Evolutionary conservation across 192 early-diverging fungal species (phyloP).

Genomic region (Paraglomus brasilianum): DNA sequence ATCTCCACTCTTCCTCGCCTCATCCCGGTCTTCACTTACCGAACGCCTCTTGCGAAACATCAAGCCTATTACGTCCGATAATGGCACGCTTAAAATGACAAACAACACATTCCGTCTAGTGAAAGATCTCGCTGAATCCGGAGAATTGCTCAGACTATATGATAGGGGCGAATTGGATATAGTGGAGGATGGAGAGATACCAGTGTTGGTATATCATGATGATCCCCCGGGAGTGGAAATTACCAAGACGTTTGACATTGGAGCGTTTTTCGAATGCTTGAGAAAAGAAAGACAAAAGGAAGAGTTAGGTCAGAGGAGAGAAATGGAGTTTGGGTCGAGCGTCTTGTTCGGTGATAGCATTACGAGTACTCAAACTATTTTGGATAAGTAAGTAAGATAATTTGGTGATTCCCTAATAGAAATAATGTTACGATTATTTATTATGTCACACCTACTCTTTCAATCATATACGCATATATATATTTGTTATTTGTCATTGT

Average conservation of each 20-base stretch:
- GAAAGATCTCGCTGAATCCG: background rate
- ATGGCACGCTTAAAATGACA: constrained; percentile 17
- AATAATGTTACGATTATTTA: background rate
- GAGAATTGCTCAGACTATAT: background rate
- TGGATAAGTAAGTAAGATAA: constrained; percentile 69
- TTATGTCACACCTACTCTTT: too few species aligned
- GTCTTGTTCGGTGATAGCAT: constrained; percentile 78
- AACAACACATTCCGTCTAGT: constrained; percentile 39
- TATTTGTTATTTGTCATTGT: too few species aligned
- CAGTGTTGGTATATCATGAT: constrained; percentile 44
- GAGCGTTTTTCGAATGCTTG: constrained; percentile 51
- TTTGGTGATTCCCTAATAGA: constrained; percentile 1
- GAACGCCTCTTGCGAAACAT: background rate
- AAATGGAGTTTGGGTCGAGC: constrained; percentile 62
- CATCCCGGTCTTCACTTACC: constrained; percentile 12
- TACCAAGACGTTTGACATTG: constrained; percentile 63
- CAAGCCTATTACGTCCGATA: background rate
- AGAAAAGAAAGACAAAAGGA: constrained; percentile 37
- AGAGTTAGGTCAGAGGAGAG: constrained; percentile 35
- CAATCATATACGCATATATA: too few species aligned
- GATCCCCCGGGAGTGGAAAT: constrained; percentile 40
- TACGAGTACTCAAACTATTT: constrained; percentile 87
- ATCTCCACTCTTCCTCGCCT: background rate
- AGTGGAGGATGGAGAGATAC: constrained; percentile 39
- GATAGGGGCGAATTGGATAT: background rate